Percentiles rank a stretch among this genome's conserved stretches.
These are phyloP conservation scores for Kodamaea anthophila DNA, from an alignment of 1,139 yeast genomes.

Conservation along the genomic window DNA sequence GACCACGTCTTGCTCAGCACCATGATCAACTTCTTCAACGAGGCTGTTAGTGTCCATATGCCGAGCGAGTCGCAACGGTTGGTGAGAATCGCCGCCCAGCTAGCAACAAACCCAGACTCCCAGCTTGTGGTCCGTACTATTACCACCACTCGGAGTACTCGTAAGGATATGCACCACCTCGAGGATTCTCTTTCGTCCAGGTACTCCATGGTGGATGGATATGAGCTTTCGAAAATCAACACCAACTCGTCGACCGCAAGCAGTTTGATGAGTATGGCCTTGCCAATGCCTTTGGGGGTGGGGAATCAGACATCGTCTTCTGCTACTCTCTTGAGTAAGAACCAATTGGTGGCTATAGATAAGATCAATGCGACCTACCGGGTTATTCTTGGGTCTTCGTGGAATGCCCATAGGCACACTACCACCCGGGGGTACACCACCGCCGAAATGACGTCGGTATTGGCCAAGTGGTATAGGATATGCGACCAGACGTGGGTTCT, in stretches of 20 bases:
- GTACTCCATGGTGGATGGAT: conserved; percentile 46
- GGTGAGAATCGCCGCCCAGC: conserved; percentile 55
- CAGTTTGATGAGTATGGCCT: conserved; percentile 32
- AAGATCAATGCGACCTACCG: conserved; percentile 44
- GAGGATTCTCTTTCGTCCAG: conserved; percentile 23
- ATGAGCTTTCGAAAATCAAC: conserved; percentile 43
- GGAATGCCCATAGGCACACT: conserved; percentile 34
- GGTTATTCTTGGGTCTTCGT: conserved; percentile 43
- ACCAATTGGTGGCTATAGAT: conserved; percentile 39
- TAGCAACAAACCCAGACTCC: conserved; percentile 28
- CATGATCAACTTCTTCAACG: conserved; percentile 70
- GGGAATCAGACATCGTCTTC: conserved; percentile 39
- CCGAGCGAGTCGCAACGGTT: conserved; percentile 62
- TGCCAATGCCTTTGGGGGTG: conserved; percentile 40
- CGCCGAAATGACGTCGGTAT: conserved; percentile 20
- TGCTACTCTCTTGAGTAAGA: conserved; percentile 29
- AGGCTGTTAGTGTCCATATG: conserved; percentile 49
- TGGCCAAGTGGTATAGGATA: conserved; percentile 34
- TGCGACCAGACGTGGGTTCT: conserved; percentile 45
- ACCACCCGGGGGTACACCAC: conserved; percentile 23
- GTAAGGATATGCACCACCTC: conserved; percentile 17
- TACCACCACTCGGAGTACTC: conserved; percentile 24
- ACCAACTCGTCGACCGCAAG: conserved; percentile 37
- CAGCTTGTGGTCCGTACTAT: conserved; percentile 45
- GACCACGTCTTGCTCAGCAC: conserved; percentile 64